phyloP scores from a whole-genome alignment of 2,329 filamentous ascomycete species.

The Paraphoma sp. region DNA sequence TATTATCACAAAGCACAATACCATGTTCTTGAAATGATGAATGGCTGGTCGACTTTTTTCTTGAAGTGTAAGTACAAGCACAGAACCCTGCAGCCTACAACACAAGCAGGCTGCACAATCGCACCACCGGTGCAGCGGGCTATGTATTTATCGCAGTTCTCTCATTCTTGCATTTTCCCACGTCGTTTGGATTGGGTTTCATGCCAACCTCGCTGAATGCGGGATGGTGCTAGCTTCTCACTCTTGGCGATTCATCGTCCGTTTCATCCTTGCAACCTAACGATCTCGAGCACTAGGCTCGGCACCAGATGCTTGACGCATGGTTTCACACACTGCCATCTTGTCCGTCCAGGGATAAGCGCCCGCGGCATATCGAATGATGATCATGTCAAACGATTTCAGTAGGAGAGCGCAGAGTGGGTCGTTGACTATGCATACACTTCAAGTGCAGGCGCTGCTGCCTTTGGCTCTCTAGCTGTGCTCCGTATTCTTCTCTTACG shows the following conservation, averaged over 20 bases:
- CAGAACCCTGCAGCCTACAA: too few species aligned
- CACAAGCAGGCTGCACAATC: too few species aligned
- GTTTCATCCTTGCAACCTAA: conserved; percentile 37
- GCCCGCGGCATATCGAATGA: conserved; percentile 15
- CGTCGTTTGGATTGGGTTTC: conserved; percentile 32
- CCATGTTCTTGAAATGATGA: too few species aligned
- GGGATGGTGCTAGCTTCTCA: conserved; percentile 31
- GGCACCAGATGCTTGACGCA: conserved; percentile 16
- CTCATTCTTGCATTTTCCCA: neutral
- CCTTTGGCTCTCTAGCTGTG: conserved; percentile 35
- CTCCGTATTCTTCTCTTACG: conserved; percentile 24
- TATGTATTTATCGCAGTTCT: neutral
- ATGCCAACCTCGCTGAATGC: conserved; percentile 27
- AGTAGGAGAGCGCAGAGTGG: conserved; percentile 23
- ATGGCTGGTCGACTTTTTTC: too few species aligned
- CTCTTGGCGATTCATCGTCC: conserved; percentile 39
- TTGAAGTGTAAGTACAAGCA: too few species aligned
- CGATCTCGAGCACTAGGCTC: conserved; percentile 22
- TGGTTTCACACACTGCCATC: conserved; percentile 19
- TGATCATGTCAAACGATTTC: conserved; percentile 27
- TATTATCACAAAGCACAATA: too few species aligned
- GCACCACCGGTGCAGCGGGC: too few species aligned
- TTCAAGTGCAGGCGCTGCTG: conserved; percentile 14
- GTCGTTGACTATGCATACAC: conserved; percentile 18
- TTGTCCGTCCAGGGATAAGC: conserved; percentile 9